Evolutionary conservation across 2,329 filamentous ascomycete genomes (phyloP), one percentile per base, ranked within the genome.

Genomic region (Alternaria novae-zelandiae): DNA sequence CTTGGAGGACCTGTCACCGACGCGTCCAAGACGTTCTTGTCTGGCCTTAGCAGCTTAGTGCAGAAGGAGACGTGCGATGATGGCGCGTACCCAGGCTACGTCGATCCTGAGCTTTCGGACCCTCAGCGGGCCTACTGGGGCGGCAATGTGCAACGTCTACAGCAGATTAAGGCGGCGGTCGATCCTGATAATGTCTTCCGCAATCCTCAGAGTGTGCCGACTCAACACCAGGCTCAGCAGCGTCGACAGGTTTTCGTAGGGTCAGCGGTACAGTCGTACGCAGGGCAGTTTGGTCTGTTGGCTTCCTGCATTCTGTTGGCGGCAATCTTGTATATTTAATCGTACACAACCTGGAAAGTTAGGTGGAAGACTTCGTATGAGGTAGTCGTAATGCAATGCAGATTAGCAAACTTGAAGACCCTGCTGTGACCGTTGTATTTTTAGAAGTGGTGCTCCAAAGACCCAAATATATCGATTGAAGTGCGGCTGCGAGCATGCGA

Each of bases 181-280:
- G 51, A 54, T 10, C 51, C 51, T 43, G 51, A 54, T 54, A 54
- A 54, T 9, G 51, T 54, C 51, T 54, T 54, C 15, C 51, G 30
- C 1, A 54, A 54, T 12, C 51, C 51, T 7, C 51, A 54, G 51
- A 41, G 28, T 21, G 47, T 51, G 17, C 30, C 47, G 47, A 32
- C 47, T 51, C 36, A 41, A 17, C 36, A 41, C 1, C 36, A 17
- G 36, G n/a, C 36, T 17, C 36, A 41, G 5, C 36, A 41, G 36
- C 36, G 36, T 41, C 36, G 36, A 3, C 36, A 41, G 36, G n/a
- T 17, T 1, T 41, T 41, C 0, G n/a, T 17, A 41, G 36, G 36
- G 3, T 17, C 36, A 17, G 36, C 36, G 36, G n/a, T 41, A 41
- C 36, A 41, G 9, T 17, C 36, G 2, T 41, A 41, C 36, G 36